phyloP scores from a whole-genome alignment of 306 rosid species.

The Spatholobus suberectus region DNA sequence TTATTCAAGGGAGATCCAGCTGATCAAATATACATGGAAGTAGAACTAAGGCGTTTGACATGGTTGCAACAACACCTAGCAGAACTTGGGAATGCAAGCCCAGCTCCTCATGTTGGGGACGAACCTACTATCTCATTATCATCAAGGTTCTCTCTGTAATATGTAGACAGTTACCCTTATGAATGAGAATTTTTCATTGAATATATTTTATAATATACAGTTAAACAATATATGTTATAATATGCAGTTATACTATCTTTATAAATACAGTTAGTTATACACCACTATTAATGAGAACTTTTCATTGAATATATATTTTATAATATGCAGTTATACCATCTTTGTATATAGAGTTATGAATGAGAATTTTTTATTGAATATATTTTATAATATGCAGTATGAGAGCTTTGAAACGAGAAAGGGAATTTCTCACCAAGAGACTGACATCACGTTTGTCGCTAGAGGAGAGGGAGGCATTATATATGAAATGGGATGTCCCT shows the following conservation, averaged over 20 bases:
- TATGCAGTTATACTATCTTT: no score
- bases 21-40: slow-evolving; percentile 97
- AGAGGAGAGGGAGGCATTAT: slow-evolving; percentile 88
- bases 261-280: no score
- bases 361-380: slow-evolving; percentile 3
- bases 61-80: slow-evolving; percentile 96
- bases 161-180: not conserved
- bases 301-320: no score
- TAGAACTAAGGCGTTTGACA: slow-evolving; percentile 90
- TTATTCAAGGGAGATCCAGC: slow-evolving; percentile 95
- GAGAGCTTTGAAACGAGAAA: slow-evolving; percentile 82
- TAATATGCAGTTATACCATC: slow-evolving; percentile 62
- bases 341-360: not conserved
- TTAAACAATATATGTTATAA: no score
- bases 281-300: no score
- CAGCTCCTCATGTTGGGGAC: slow-evolving; percentile 87
- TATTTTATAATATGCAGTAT: slow-evolving; percentile 59
- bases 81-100: slow-evolving; percentile 91
- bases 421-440: slow-evolving; percentile 96
- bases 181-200: not conserved
- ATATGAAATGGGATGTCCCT: slow-evolving; percentile 93
- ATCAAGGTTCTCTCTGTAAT: slow-evolving; percentile 69
- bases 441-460: slow-evolving; percentile 71
- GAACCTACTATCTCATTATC: slow-evolving; percentile 85
- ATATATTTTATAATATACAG: not conserved